Evolutionary conservation across 345 rosid species (phyloP), one percentile per base, ranked within the genome.

Genomic region (Chamaenerion angustifolium): DNA sequence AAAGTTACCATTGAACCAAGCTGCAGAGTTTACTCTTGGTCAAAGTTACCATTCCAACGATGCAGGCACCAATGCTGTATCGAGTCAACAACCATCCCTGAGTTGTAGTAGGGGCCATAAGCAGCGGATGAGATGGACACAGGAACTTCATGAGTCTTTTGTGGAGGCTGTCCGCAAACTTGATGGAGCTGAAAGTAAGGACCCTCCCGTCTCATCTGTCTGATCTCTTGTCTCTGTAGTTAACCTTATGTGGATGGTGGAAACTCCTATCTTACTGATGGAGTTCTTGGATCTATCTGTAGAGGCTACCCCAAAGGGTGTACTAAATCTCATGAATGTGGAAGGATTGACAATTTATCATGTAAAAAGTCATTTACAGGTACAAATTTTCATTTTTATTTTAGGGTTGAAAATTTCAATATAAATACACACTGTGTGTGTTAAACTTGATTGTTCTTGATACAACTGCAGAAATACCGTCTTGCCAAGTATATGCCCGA

Each of bases 301-400:
- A 88, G 96, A 78, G 75, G 95, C 96, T 58, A 88, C 96, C 50
- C 97, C 95, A 35, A 88, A 85, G 66, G 95, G 77, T 17, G 95
- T 88, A 31, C 49, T 85, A 59, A 85, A 88, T 81, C 81, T 88
- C 43, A 85, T 88, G 97, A 82, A 85, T 61, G 83, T 72, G 46
- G 81, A 82, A 66, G 85, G 93, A 58, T 72, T 88, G 80, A 88
- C 97, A 16, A 88, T 85, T 49, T 85, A 88, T 69, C 93, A 88
- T 61, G 95, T 88, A 16, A 88, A 88, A 66, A 88, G 97, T 81
- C 97, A 88, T 71, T 69, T 88, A 48, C 97, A 85, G 97, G 97
- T 85, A 68, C 51, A 21, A 14, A 12, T 60, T 41, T 18, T 25
- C 51, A 42, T 56, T 49, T n/a, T 44, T 25, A 2, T 21, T 2